A percentile compares a stretch with the other conserved stretches of the same genome.
These are phyloP conservation scores for Trypanosoma platydactyli DNA, from an alignment of 208 protist species.

Conservation along the genomic window DNA sequence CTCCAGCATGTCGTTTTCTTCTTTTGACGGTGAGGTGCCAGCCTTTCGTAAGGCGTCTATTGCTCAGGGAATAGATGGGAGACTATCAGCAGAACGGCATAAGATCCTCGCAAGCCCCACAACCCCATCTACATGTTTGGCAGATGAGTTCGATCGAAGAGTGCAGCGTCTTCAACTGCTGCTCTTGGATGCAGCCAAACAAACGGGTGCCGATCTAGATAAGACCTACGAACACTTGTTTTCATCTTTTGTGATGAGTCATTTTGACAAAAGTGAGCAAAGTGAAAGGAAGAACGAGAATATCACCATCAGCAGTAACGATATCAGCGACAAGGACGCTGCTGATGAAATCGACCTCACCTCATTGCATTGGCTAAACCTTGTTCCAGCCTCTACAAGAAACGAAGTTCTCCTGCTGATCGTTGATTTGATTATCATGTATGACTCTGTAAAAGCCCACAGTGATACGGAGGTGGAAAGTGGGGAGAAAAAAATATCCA, in stretches of 20 bases:
- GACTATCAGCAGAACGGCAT: background rate
- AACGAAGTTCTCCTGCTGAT: constrained; percentile 46
- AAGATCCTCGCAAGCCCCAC: background rate
- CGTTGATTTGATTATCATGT: constrained; percentile 60
- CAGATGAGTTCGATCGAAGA: constrained; percentile 59
- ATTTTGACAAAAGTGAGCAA: no score
- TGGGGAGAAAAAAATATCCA: constrained; percentile 38
- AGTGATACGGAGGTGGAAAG: constrained; percentile 63
- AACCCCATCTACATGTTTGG: constrained; percentile 16
- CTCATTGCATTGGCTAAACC: constrained; percentile 42
- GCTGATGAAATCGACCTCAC: background rate
- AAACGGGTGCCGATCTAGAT: constrained; percentile 37
- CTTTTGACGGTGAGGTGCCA: constrained; percentile 24
- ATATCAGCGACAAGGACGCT: background rate
- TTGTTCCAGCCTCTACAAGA: constrained; percentile 42
- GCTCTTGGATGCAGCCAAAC: constrained; percentile 33
- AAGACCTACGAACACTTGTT: background rate
- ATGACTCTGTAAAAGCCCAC: constrained; percentile 77
- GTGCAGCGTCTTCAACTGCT: constrained; percentile 31
- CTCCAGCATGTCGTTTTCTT: constrained; percentile 20
- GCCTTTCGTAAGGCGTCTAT: background rate
- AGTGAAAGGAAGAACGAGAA: no score
- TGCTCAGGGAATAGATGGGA: background rate
- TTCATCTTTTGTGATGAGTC: background rate
- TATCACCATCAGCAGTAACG: no score